Evolutionary conservation across 805 yeast species (phyloP), one percentile per base, ranked within the genome.

Genomic region (Wickerhamiella sergipiensis): DNA sequence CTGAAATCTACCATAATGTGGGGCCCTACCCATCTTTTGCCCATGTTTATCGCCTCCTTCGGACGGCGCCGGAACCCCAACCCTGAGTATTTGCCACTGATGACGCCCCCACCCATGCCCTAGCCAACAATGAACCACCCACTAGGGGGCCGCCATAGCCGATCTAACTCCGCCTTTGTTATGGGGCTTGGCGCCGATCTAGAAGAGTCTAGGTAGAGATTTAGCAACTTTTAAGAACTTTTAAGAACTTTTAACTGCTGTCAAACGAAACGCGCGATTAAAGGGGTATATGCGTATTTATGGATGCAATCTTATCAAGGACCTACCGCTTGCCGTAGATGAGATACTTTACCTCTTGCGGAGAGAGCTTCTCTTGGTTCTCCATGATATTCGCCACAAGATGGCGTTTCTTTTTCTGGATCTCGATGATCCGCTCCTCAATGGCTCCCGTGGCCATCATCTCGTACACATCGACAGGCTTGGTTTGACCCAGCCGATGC

Each of bases 401-500:
- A 17, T 53, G 51, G 13, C 71, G 58, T 55, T 71, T 71, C 52
- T 53, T 50, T 13, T 66, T 66, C 51, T 71, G 75, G 15, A 71
- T 52, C 22, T 38, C 46, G 46, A 66, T 40, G 18, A 71, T 67
- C 40, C 63, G 57, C 48, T 67, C 74, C 55, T 75, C 80, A 7
- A 75, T 67, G 0, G 75, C 57, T 33, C 66, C 60, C 29, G 52
- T 50, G 7, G 68, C 65, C 19, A 63, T 67, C 48, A 76, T 59
- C 50, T 74, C 75, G 53, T 69, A 64, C 9, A 75, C 74, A 45
- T 70, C 71, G 2, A 75, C 79, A 17, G 63, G 65, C 19, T 57
- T 53, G 5, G 65, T 68, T 55, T 74, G 78, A 2, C 78, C 78
- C 10, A 74, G 62, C 8, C 78, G 64, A 56, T 74, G 75, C 9